Percentiles rank a stretch among this genome's conserved stretches.
phyloP scores from a whole-genome alignment of 352 stramenopile genomes.

The Phytophthora quininea region DNA sequence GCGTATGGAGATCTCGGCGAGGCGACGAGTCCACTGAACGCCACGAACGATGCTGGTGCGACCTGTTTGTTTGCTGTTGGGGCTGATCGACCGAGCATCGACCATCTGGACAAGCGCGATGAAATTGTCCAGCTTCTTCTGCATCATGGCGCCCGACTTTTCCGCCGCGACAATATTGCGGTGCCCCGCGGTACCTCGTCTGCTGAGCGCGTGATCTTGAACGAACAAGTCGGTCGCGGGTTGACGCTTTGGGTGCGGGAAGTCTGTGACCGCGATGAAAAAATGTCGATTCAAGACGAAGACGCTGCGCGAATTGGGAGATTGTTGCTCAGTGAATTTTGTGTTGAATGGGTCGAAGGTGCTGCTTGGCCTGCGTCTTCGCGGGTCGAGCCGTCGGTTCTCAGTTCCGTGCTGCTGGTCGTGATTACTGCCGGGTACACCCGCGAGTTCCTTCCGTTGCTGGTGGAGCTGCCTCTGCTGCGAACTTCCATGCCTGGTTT shows the following conservation, averaged over 20 bases:
- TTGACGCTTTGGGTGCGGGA: slow-evolving; percentile 17
- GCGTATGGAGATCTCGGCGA: slow-evolving; percentile 16
- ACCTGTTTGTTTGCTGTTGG: slow-evolving; percentile 14
- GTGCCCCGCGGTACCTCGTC: background rate
- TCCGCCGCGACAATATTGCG: slow-evolving; percentile 7
- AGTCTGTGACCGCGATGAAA: background rate
- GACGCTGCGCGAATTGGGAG: background rate
- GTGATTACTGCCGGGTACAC: slow-evolving; percentile 21
- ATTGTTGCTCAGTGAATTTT: slow-evolving; percentile 23
- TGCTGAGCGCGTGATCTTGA: slow-evolving; percentile 3
- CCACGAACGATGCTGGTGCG: background rate
- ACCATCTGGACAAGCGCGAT: slow-evolving; percentile 5
- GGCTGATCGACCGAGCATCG: background rate
- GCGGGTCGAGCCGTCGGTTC: background rate
- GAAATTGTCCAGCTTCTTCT: slow-evolving; percentile 19
- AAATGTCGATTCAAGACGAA: background rate
- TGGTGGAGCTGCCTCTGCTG: slow-evolving; percentile 22
- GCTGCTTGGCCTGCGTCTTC: background rate
- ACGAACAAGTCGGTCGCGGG: slow-evolving; percentile 23
- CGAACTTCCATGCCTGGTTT: slow-evolving; percentile 8
- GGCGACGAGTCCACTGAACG: slow-evolving; percentile 12
- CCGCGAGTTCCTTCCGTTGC: slow-evolving; percentile 22
- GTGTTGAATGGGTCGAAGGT: slow-evolving; percentile 14
- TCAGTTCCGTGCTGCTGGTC: slow-evolving; percentile 11
- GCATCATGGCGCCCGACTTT: slow-evolving; percentile 18